Evolutionary conservation across 139 green algal genomes (phyloP).

Genomic region (Coccomyxa sp.): DNA sequence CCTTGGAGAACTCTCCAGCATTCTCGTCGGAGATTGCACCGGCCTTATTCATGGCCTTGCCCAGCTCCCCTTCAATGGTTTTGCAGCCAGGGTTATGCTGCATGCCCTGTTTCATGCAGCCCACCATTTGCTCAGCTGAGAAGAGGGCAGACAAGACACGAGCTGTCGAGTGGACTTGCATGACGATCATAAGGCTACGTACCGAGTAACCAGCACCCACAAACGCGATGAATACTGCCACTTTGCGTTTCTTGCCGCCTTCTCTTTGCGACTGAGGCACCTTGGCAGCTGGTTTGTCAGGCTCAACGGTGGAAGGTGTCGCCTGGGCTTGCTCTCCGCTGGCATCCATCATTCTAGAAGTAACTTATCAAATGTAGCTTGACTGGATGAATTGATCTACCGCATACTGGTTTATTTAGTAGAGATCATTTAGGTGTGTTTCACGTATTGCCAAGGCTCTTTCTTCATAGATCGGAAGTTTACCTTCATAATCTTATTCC

Average conservation of each 20-base stretch:
- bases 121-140: not conserved
- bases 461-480: too few relatives aligned
- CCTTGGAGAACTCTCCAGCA: conserved; percentile 62
- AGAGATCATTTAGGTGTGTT: too few relatives aligned
- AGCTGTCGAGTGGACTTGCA: too few relatives aligned
- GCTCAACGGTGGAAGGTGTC: too few relatives aligned
- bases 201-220: conserved; percentile 69
- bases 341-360: too few relatives aligned
- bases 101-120: conserved; percentile 65
- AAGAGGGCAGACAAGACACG: not conserved
- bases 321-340: too few relatives aligned
- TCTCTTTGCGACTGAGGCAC: not conserved
- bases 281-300: not conserved
- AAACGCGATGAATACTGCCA: conserved; percentile 77
- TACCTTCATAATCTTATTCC: too few relatives aligned
- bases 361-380: too few relatives aligned
- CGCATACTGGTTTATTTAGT: too few relatives aligned
- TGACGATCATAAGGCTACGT: not conserved
- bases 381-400: too few relatives aligned
- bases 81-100: conserved; percentile 76
- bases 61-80: conserved; percentile 86
- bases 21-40: conserved; percentile 73
- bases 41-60: conserved; percentile 60
- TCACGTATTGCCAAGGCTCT: too few relatives aligned
- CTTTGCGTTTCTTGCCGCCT: conserved; percentile 66